These are phyloP conservation scores for Rutstroemia sp. DNA, from an alignment of 2,329 filamentous ascomycete species.

Conservation along the genomic window DNA sequence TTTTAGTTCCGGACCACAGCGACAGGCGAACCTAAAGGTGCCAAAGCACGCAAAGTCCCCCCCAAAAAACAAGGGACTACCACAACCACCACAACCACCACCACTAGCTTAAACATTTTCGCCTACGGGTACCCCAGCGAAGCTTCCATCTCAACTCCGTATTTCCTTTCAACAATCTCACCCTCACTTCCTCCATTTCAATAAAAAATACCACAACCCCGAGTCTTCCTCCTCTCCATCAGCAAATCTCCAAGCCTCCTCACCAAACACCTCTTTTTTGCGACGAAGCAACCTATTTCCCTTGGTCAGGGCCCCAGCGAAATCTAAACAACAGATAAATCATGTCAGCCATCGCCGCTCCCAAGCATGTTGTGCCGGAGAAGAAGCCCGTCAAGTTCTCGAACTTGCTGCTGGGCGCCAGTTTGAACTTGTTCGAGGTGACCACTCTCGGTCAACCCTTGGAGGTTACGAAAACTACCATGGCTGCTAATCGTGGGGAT, in stretches of 20 bases:
- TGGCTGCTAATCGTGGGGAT: conserved; percentile 93
- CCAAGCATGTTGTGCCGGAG: conserved; percentile 51
- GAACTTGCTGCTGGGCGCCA: conserved; percentile 65
- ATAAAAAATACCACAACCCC: neutral
- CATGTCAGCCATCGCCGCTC: conserved; percentile 53
- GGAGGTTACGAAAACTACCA: conserved; percentile 99
- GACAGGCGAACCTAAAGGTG: too few relatives aligned
- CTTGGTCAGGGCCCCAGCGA: conserved; percentile 89
- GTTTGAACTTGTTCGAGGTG: conserved; percentile 37
- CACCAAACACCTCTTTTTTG: conserved; percentile 28
- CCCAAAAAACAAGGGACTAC: neutral
- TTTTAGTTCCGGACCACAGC: too few relatives aligned
- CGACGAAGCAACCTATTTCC: conserved; percentile 84
- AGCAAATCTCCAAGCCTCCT: neutral
- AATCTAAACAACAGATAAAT: conserved; percentile 39
- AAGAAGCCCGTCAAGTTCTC: conserved; percentile 99
- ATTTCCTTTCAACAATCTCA: neutral
- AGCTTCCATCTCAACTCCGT: neutral
- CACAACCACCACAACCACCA: neutral
- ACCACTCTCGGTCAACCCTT: conserved; percentile 67
- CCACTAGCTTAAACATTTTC: neutral
- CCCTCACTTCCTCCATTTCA: neutral
- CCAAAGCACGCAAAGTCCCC: neutral
- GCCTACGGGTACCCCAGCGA: neutral
- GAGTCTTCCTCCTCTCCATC: neutral